Evolutionary conservation across 495 filamentous ascomycete species (phyloP).

Genomic region (Xylaria bambusicola): DNA sequence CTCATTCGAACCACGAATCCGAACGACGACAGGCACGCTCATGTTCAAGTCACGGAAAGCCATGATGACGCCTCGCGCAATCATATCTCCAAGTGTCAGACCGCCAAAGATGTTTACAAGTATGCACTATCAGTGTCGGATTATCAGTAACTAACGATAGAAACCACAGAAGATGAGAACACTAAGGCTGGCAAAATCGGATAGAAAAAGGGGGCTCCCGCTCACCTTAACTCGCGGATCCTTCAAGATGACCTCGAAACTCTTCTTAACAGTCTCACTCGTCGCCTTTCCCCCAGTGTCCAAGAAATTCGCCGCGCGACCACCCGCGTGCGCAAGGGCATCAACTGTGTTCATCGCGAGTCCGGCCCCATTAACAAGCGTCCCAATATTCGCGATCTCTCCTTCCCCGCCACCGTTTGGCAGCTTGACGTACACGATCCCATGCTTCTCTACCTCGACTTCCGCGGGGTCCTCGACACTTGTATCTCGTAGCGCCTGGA

Average conservation of each 20-base stretch:
- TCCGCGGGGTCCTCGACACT: slow-evolving; percentile 58
- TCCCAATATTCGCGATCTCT: slow-evolving; percentile 62
- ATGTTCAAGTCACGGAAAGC: slow-evolving; percentile 74
- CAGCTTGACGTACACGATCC: slow-evolving; percentile 71
- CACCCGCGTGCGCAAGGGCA: slow-evolving; percentile 65
- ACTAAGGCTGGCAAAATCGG: background rate
- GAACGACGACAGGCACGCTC: slow-evolving; percentile 76
- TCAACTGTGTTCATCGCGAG: slow-evolving; percentile 93
- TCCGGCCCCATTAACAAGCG: slow-evolving; percentile 83
- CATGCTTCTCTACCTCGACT: slow-evolving; percentile 65
- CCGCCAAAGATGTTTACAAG: slow-evolving; percentile 95
- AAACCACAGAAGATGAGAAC: background rate
- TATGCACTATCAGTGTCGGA: slow-evolving; percentile 41
- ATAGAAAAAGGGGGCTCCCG: background rate
- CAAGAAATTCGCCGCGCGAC: slow-evolving; percentile 76
- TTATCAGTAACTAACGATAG: background rate
- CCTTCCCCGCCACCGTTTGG: slow-evolving; percentile 16
- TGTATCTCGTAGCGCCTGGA: slow-evolving; percentile 60
- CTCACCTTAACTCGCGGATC: slow-evolving; percentile 66
- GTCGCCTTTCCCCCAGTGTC: slow-evolving; percentile 93
- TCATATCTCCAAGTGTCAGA: slow-evolving; percentile 84
- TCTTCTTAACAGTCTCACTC: slow-evolving; percentile 75
- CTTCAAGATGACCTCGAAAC: slow-evolving; percentile 69
- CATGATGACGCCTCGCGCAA: slow-evolving; percentile 77
- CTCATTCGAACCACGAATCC: slow-evolving; percentile 83